Base-by-base conservation (phyloP, 352 stramenopile species). In the Thalassiosira livingstoniorum region DNA sequence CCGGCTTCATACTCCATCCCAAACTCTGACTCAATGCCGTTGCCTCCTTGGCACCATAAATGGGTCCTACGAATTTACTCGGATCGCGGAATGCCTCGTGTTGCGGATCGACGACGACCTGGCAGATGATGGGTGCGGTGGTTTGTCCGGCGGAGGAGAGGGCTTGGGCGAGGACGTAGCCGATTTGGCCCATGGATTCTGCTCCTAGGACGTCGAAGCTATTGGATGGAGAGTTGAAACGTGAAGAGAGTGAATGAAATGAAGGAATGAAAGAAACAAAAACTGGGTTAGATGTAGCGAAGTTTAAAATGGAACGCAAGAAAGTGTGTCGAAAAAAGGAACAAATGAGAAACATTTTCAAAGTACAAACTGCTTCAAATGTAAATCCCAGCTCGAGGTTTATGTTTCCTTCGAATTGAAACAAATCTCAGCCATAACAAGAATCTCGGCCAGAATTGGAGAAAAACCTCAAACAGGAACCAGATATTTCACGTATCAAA, bases 41-140 rank as follows among this genome's bases (percentile, higher is more conserved):
- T 2, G 89, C 87, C 64, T 94, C 89, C 57, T 91, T 88, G 25
- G 84, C 75, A 37, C 89, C 89, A 77, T 94, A 94, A 58, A 94
- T 87, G 3, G 89, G 89, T n/a, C 89, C 89, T 27, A 94, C 87
- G 68, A 90, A 94, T 68, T 94, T 94, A 23, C 67, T 83, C 23
- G 89, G 89, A 68, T 92, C 83, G 4, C 79, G 69, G 57, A 94
- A 94, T 13, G 89, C 89, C 37, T 90, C 82, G 34, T 83, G 84
- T 42, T 79, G 80, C 23, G 78, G 67, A 75, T 92, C 87, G 0
- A 94, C 87, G 0, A 92, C 84, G 13, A 92, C 88, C 71, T 89
- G 84, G 34, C 76, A 79, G 13, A 91, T 72, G 35, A 91, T 83
- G 0, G 83, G 78, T 11, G 76, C 75, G 13, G 83, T 75, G 4